phyloP scores from a whole-genome alignment of 495 filamentous ascomycete genomes.

The Penicillium nucicola region DNA sequence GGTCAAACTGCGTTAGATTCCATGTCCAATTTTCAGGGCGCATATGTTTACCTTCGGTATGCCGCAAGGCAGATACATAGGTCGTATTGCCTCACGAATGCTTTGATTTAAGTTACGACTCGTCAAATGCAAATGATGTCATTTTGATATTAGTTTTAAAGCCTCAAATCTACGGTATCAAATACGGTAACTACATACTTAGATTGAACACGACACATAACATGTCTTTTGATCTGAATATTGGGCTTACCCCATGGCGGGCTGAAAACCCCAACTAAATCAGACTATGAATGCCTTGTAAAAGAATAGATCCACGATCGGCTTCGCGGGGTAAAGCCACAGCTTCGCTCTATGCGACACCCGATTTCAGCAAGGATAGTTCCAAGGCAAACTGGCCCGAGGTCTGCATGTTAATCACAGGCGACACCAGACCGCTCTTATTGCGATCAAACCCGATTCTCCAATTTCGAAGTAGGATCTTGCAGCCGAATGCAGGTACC shows the following conservation, averaged over 20 bases:
- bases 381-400: no score
- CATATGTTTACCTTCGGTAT: background rate
- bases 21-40: conserved; percentile 1
- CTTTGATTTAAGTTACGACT: background rate
- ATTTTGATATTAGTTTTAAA: no score
- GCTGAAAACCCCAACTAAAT: background rate
- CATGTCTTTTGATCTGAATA: no score
- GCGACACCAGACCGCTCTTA: conserved; percentile 6
- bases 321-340: background rate
- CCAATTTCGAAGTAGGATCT: conserved; percentile 4
- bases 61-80: no score
- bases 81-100: background rate
- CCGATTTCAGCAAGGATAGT: no score
- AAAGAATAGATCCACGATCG: background rate
- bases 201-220: no score
- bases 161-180: no score
- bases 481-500: conserved; percentile 21
- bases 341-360: no score
- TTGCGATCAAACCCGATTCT: conserved; percentile 8
- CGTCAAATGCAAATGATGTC: no score
- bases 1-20: conserved; percentile 2
- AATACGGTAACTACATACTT: no score
- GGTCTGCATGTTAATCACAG: conserved; percentile 3
- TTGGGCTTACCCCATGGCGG: background rate
- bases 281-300: background rate